Base-by-base conservation (phyloP, 1,284 basidiomycete species). In the Dichomitus squalens region DNA sequence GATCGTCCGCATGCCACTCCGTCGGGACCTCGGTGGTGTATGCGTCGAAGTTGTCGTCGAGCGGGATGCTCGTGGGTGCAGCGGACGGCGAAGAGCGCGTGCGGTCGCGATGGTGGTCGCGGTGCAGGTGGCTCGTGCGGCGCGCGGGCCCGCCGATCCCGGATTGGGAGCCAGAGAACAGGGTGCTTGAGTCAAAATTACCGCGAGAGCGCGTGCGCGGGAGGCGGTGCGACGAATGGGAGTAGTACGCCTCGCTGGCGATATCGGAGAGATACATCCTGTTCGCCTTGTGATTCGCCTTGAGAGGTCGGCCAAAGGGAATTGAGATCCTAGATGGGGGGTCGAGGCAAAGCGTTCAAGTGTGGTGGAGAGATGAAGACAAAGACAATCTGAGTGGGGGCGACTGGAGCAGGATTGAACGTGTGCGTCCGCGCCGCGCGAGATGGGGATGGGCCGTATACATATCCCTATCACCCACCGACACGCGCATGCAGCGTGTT, bases 1-100 rank as follows among this genome's bases (percentile, higher is more conserved):
- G 57, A n/a, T 47, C 40, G 35, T 27, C 51, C 27, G 53, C 54
- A 44, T 63, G 63, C 70, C 71, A 73, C 60, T 70, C 71, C 47
- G 66, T 68, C 39, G 68, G 72, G 50, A 68, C 66, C 50, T 71
- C 72, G 36, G 69, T 71, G 9, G 75, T 78, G 51, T 71, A 62
- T 29, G 75, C 74, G 65, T 79, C 76, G 60, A 79, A 79, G 60
- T 73, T 73, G 57, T 77, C 75, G 49, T 73, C 73, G 36, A 77
- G 70, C 16, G 75, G 73, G 44, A 71, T 67, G 46, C 72, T 75
- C 20, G 74, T 76, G 4, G 70, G 71, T 8, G 75, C 70, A 7
- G 72, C 67, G 41, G 72, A 69, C 14, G 70, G 64, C 29, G 57
- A 39, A 21, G 50, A 20, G 40, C 36, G 27, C 31, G 49, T 25